A percentile compares a stretch with the other conserved stretches of the same genome.
phyloP scores from a whole-genome alignment of 192 early-diverging fungal species.

The Podila horticola region DNA sequence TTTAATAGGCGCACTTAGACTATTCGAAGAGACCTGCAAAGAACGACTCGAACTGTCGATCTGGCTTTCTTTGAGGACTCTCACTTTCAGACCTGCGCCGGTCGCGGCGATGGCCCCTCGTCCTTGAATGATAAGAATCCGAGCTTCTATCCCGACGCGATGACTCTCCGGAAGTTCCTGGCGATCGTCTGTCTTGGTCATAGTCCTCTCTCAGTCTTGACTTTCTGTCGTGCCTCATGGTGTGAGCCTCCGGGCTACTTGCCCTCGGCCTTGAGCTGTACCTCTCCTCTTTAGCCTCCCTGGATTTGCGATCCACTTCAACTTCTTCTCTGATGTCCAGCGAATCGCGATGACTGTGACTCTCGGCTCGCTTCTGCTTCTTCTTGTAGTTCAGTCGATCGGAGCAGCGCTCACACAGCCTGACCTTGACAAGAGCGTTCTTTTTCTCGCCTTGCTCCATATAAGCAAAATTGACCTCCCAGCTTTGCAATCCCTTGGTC shows the following conservation, averaged over 20 bases:
- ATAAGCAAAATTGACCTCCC: conserved; percentile 92
- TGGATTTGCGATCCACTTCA: background rate
- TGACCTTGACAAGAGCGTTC: conserved; percentile 85
- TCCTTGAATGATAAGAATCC: no score
- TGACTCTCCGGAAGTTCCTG: no score
- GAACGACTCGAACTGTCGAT: background rate
- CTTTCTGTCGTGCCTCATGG: no score
- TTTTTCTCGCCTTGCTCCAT: conserved; percentile 76
- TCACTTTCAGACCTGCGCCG: background rate
- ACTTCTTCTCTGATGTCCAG: background rate
- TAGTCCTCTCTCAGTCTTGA: no score
- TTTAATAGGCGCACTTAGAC: background rate
- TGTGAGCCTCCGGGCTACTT: no score
- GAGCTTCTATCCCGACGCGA: no score
- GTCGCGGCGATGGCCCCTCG: no score
- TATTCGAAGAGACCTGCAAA: conserved; percentile 18
- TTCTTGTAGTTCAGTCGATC: conserved; percentile 80
- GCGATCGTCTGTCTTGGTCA: no score
- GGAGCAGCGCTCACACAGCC: conserved; percentile 78
- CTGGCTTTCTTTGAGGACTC: background rate
- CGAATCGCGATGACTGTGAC: background rate
- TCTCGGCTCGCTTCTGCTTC: conserved; percentile 52
- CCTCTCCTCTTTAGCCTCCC: background rate
- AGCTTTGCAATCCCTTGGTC: conserved; percentile 65
- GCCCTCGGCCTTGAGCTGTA: no score